Evolutionary conservation across 495 filamentous ascomycete species (phyloP).

Genomic region (Bombardia bombarda): DNA sequence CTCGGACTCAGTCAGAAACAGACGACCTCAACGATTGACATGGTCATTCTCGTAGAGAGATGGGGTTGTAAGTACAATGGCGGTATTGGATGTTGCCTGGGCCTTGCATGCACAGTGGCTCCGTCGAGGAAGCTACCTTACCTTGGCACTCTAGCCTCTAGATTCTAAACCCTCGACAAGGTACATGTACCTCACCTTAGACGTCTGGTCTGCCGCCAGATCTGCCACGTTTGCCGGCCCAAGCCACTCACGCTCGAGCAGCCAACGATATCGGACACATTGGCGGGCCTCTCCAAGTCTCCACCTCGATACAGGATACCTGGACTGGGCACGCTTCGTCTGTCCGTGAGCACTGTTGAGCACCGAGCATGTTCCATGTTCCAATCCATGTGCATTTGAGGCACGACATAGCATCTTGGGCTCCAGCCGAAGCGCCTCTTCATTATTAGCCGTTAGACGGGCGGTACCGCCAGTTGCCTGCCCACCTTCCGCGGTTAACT

Average conservation of each 20-base stretch:
- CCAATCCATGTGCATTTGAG: constrained; percentile 2
- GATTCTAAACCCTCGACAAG: too few species aligned
- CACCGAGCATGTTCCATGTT: neutral
- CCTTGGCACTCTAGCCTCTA: too few species aligned
- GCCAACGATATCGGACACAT: constrained; percentile 14
- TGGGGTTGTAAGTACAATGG: neutral
- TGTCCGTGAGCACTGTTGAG: too few species aligned
- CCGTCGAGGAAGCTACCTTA: neutral
- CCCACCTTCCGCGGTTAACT: constrained; percentile 22
- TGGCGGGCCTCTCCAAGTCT: too few species aligned
- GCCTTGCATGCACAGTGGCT: constrained; percentile 10
- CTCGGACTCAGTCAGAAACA: too few species aligned
- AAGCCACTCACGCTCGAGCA: neutral
- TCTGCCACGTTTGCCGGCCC: constrained; percentile 2
- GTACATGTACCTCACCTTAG: neutral
- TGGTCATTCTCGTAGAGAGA: neutral
- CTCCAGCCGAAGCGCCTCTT: constrained; percentile 11
- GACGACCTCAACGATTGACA: neutral
- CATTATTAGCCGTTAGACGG: constrained; percentile 15
- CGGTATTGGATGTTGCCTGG: neutral
- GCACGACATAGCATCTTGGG: constrained; percentile 5
- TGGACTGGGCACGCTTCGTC: too few species aligned
- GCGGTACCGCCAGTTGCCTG: constrained; percentile 11
- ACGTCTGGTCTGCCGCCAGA: constrained; percentile 7
- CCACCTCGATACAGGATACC: too few species aligned